phyloP scores from a whole-genome alignment of 148 eudicot species.

The Rhododendron kiyosumense region DNA sequence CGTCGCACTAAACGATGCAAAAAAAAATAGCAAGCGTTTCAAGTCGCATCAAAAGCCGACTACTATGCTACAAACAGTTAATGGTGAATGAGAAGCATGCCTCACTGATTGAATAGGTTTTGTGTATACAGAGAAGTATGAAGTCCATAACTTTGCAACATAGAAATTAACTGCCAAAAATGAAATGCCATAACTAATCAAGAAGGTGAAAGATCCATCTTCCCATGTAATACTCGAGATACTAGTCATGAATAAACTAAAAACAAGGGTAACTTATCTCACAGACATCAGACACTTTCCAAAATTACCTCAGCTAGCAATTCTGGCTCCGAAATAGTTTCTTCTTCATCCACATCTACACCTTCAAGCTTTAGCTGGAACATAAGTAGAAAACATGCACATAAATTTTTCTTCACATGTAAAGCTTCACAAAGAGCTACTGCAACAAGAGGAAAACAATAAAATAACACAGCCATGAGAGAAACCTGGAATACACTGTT shows the following conservation, averaged over 20 bases:
- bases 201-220: neutral
- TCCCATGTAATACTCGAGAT: neutral
- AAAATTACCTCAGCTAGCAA: conserved; percentile 68
- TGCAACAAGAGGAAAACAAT: neutral
- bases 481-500: neutral
- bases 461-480: neutral
- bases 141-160: neutral
- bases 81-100: conserved; percentile 4
- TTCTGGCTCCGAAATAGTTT: conserved; percentile 75
- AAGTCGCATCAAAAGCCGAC: neutral
- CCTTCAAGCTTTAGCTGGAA: conserved; percentile 80
- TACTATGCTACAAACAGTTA: neutral
- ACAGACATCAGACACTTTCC: neutral
- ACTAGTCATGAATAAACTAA: neutral
- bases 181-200: neutral
- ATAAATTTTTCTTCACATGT: neutral
- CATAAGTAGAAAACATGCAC: neutral
- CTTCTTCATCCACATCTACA: conserved; percentile 73
- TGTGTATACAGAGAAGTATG: neutral
- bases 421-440: neutral
- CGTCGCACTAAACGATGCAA: neutral
- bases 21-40: neutral
- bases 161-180: neutral
- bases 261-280: neutral
- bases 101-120: neutral